phyloP scores from a whole-genome alignment of 768 basidiomycete species.

The Clavaria fumosa region DNA sequence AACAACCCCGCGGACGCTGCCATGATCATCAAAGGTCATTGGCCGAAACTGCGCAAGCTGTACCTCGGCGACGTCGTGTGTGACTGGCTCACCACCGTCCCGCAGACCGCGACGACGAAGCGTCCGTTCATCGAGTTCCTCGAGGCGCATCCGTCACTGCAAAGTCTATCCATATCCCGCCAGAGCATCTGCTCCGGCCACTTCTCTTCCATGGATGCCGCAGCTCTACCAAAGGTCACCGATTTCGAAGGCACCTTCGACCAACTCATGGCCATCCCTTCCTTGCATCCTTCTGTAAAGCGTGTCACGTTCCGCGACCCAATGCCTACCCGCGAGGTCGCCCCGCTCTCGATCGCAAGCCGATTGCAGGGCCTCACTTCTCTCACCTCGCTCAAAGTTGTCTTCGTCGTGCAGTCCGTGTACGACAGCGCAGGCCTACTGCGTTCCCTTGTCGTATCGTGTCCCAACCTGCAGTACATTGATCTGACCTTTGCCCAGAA shows the following conservation, averaged over 20 bases:
- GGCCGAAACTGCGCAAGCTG: slow-evolving; percentile 49
- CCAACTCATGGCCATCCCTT: slow-evolving; percentile 48
- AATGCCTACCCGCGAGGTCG: slow-evolving; percentile 50
- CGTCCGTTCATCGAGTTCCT: slow-evolving; percentile 54
- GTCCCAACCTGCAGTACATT: slow-evolving; percentile 47
- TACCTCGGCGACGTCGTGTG: slow-evolving; percentile 51
- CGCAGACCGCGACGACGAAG: slow-evolving; percentile 28
- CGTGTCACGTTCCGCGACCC: slow-evolving; percentile 51
- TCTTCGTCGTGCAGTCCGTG: slow-evolving; percentile 55
- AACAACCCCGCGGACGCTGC: slow-evolving; percentile 40
- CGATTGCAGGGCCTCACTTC: slow-evolving; percentile 41
- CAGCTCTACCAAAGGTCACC: slow-evolving; percentile 32
- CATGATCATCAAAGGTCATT: slow-evolving; percentile 41
- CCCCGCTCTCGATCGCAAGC: slow-evolving; percentile 42
- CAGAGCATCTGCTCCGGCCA: slow-evolving; percentile 39
- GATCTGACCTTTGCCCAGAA: slow-evolving; percentile 52
- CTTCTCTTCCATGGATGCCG: slow-evolving; percentile 30
- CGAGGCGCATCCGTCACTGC: slow-evolving; percentile 42
- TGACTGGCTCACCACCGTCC: slow-evolving; percentile 30
- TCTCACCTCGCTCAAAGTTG: slow-evolving; percentile 43
- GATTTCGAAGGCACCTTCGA: slow-evolving; percentile 53
- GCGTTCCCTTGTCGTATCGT: slow-evolving; percentile 47
- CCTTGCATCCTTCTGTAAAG: slow-evolving; percentile 32
- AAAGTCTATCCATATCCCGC: slow-evolving; percentile 34
- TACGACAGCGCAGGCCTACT: slow-evolving; percentile 62